phyloP scores from a whole-genome alignment of 257 asterid species.

The Galeopsis tetrahit region DNA sequence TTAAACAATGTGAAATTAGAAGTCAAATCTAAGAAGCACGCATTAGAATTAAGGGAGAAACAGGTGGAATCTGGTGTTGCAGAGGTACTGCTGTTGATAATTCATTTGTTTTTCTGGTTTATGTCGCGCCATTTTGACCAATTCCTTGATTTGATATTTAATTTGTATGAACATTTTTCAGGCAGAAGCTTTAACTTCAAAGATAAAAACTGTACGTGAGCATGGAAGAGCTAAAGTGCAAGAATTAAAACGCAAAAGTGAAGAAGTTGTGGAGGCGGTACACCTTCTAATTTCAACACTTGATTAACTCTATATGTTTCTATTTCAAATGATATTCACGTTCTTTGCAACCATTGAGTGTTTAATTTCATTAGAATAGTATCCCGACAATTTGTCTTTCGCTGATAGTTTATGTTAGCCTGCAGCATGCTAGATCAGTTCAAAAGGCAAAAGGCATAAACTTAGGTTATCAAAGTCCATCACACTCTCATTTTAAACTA shows the following conservation, averaged over 20 bases:
- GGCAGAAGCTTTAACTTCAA: slow-evolving; percentile 56
- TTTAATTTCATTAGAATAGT: not conserved
- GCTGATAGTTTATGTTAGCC: not conserved
- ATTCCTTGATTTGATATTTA: slow-evolving; percentile 20
- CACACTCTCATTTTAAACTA: not conserved
- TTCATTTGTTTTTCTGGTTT: slow-evolving; percentile 22
- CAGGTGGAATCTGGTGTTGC: slow-evolving; percentile 67
- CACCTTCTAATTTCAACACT: not conserved
- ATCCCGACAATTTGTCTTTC: not conserved
- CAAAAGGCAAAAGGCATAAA: slow-evolving; percentile 4
- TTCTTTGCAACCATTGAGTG: slow-evolving; percentile 1
- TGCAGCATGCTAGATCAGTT: not conserved
- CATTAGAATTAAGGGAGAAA: slow-evolving; percentile 56
- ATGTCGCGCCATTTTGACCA: slow-evolving; percentile 2
- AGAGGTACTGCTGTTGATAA: slow-evolving; percentile 51
- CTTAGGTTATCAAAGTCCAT: not conserved
- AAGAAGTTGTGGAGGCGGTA: slow-evolving; percentile 74
- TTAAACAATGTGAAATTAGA: slow-evolving; percentile 61
- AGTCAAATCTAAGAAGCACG: slow-evolving; percentile 60
- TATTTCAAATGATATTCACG: not conserved
- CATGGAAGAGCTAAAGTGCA: slow-evolving; percentile 63
- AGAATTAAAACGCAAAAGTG: slow-evolving; percentile 52
- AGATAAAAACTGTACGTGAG: slow-evolving; percentile 51
- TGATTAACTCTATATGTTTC: not conserved
- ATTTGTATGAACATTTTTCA: slow-evolving; percentile 36